Evolutionary conservation across 2,329 filamentous ascomycete species (phyloP).

Genomic region (Magnaporthiopsis poae): DNA sequence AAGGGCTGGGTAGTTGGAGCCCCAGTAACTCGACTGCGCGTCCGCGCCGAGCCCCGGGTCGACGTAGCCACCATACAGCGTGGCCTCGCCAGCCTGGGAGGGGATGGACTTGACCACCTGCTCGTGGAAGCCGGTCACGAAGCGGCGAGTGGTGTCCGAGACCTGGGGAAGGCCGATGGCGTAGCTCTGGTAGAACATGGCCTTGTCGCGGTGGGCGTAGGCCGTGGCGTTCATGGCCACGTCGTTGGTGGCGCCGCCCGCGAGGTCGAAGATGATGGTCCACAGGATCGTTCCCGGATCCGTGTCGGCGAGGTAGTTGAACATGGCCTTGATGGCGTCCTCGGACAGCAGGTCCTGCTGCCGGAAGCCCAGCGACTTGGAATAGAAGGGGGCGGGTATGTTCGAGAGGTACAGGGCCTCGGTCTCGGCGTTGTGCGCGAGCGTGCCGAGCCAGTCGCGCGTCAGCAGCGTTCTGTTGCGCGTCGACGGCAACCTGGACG

Average conservation of each 20-base stretch:
- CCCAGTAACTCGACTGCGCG: constrained; percentile 45
- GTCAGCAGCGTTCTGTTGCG: constrained; percentile 35
- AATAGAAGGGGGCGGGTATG: constrained; percentile 41
- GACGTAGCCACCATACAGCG: constrained; percentile 51
- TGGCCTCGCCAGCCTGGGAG: constrained; percentile 32
- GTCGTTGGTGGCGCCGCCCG: constrained; percentile 51
- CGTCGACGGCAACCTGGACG: constrained; percentile 33
- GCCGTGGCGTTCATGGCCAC: constrained; percentile 45
- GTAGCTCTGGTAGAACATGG: constrained; percentile 56
- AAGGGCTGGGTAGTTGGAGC: constrained; percentile 37
- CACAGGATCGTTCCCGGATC: constrained; percentile 44
- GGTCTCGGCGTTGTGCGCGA: constrained; percentile 42
- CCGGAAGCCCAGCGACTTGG: constrained; percentile 47
- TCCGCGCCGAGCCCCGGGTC: constrained; percentile 37
- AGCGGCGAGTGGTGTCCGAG: constrained; percentile 34
- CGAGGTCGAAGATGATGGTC: constrained; percentile 54
- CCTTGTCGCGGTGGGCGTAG: constrained; percentile 53
- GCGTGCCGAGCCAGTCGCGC: constrained; percentile 52
- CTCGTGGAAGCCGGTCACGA: constrained; percentile 42
- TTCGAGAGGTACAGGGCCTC: constrained; percentile 37
- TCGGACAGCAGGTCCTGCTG: constrained; percentile 36
- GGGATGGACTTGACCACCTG: constrained; percentile 27
- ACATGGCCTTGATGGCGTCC: constrained; percentile 36
- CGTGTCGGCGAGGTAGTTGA: constrained; percentile 41
- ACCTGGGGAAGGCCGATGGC: constrained; percentile 40